Evolutionary conservation across 2,329 filamentous ascomycete genomes (phyloP).

Genomic region (Cryphonectria nitschkei): DNA sequence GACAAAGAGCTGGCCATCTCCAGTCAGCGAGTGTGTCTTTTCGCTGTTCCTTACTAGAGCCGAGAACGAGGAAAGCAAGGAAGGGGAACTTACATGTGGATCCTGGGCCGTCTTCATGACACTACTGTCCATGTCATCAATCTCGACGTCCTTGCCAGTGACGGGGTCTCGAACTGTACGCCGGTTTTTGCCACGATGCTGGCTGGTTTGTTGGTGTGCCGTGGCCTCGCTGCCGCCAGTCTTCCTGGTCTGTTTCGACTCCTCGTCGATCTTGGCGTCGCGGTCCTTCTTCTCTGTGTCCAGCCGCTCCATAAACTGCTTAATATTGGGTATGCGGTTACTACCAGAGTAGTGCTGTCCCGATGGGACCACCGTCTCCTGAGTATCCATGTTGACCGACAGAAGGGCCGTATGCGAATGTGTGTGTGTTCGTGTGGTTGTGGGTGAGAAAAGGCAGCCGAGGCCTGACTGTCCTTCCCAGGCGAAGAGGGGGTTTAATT

Average conservation of each 20-base stretch:
- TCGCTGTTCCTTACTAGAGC: too few species aligned
- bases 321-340: slow-evolving; percentile 87
- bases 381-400: slow-evolving; percentile 40
- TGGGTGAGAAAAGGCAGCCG: neutral
- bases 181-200: slow-evolving; percentile 53
- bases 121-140: slow-evolving; percentile 68
- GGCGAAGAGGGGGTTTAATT: neutral
- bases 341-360: slow-evolving; percentile 77
- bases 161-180: slow-evolving; percentile 84
- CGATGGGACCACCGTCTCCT: slow-evolving; percentile 48
- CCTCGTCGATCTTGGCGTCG: slow-evolving; percentile 71
- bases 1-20: slow-evolving; percentile 65
- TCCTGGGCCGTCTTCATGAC: slow-evolving; percentile 73
- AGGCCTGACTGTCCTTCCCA: neutral
- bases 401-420: neutral
- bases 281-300: slow-evolving; percentile 79
- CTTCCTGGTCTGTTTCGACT: slow-evolving; percentile 45
- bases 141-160: slow-evolving; percentile 82
- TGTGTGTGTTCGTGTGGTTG: neutral
- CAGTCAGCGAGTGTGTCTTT: neutral
- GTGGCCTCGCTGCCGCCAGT: slow-evolving; percentile 22
- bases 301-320: slow-evolving; percentile 78
- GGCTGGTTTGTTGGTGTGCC: slow-evolving; percentile 37
- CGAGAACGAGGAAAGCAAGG: neutral
- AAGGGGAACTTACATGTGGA: slow-evolving; percentile 58